These are phyloP conservation scores for Wilhelminamyces savonicus DNA, from an alignment of 805 yeast species.

Conservation along the genomic window DNA sequence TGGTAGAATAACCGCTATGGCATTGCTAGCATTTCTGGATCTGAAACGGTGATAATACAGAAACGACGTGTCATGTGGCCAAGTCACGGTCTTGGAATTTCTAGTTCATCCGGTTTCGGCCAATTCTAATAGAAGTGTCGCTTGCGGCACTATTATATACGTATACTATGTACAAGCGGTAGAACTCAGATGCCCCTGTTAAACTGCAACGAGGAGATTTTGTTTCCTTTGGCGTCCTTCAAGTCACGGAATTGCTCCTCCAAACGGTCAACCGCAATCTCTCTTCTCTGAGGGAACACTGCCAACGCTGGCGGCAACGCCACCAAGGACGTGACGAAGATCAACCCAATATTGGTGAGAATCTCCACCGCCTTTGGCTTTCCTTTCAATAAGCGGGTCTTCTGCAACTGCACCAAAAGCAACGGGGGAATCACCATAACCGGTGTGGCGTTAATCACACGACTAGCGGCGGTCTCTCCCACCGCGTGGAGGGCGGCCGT, in stretches of 20 bases:
- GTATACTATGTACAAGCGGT: no score
- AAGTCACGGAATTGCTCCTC: slow-evolving; percentile 61
- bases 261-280: slow-evolving; percentile 48
- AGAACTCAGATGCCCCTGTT: slow-evolving; percentile 81
- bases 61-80: no score
- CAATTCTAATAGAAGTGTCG: no score
- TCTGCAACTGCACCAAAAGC: slow-evolving; percentile 71
- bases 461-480: slow-evolving; percentile 91
- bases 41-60: not conserved
- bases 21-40: not conserved
- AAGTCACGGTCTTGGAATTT: no score
- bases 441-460: slow-evolving; percentile 96
- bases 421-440: slow-evolving; percentile 96
- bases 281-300: slow-evolving; percentile 86
- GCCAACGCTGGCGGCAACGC: slow-evolving; percentile 94
- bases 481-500: slow-evolving; percentile 90
- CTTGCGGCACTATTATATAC: no score
- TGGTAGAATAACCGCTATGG: slow-evolving; percentile 35
- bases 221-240: slow-evolving; percentile 55
- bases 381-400: slow-evolving; percentile 53
- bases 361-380: slow-evolving; percentile 63
- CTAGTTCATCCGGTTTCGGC: no score
- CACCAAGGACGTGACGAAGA: slow-evolving; percentile 76
- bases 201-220: slow-evolving; percentile 62
- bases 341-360: slow-evolving; percentile 74